A percentile compares a stretch with the other conserved stretches of the same genome.
Conservation (phyloP, 2,329 filamentous ascomycete genomes). For the Coniochaeta ligniaria region DNA sequence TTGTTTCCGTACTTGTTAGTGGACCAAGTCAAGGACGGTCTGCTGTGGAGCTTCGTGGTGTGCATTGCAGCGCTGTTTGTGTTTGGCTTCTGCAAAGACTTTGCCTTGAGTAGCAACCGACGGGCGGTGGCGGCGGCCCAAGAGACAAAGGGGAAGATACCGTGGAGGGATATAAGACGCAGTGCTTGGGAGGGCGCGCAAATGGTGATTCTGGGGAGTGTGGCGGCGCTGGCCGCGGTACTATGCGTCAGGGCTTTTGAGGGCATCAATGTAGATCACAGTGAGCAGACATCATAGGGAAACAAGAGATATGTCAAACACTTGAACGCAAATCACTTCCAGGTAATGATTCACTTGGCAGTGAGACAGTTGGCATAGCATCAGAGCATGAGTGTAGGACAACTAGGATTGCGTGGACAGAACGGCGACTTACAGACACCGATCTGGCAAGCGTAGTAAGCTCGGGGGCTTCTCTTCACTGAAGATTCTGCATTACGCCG, state of each 20-base stretch:
- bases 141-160: neutral
- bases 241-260: slow-evolving; percentile 21
- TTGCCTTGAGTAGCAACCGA: slow-evolving; percentile 7
- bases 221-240: slow-evolving; percentile 21
- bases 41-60: slow-evolving; percentile 22
- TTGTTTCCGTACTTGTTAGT: slow-evolving; percentile 23
- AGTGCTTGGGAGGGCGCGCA: slow-evolving; percentile 19
- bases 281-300: neutral
- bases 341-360: too few relatives aligned
- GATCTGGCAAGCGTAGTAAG: too few relatives aligned
- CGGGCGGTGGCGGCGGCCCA: neutral
- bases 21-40: slow-evolving; percentile 16
- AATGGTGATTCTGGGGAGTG: slow-evolving; percentile 22
- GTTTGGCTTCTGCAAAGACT: slow-evolving; percentile 21
- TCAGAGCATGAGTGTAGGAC: too few relatives aligned
- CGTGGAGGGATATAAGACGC: slow-evolving; percentile 14
- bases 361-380: too few relatives aligned
- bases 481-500: too few relatives aligned
- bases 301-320: too few relatives aligned
- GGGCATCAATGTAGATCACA: slow-evolving; percentile 1
- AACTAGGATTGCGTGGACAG: too few relatives aligned
- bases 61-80: slow-evolving; percentile 21
- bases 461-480: too few relatives aligned
- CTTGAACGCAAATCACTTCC: too few relatives aligned
- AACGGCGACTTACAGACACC: too few relatives aligned